Evolutionary conservation across 169 alveolate genomes (phyloP), one percentile per base, ranked within the genome.

Genomic region (Eimeria maxima): DNA sequence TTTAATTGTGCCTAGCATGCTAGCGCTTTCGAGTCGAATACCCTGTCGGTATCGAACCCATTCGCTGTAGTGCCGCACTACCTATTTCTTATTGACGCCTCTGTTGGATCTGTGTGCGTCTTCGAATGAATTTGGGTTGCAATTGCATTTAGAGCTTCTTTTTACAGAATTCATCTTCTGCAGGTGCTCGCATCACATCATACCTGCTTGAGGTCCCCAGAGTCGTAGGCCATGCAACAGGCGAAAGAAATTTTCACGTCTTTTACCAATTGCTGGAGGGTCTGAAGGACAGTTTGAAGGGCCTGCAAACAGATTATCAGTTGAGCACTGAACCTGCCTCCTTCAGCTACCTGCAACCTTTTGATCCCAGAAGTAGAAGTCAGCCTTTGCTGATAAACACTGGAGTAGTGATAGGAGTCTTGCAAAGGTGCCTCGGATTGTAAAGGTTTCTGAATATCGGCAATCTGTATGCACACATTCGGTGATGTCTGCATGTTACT

Each of bases 181-280:
- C 78, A 91, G 95, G 95, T 45, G 95, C 95, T 10, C 80, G 91
- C 33, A 60, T 91, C 3, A 91, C 95, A 7, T 91, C 95, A 27
- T 91, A 91, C 65, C 90, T 91, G n/a, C 67, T 91, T n/a, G 95
- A 91, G 53, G 90, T 91, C 10, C 95, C 95, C 6, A 88, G 96
- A 2, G 99, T 99, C 1, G 98, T 99, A 45, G 98, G 99, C n/a
- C 99, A 95, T 33, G 57, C 71, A 4, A 96, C 96, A 86, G 98
- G 97, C 53, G 99, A 99, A 97, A 97, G 99, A 65, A 98, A 98
- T 67, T 99, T 98, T 94, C 99, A 99, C 96, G 99, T 99, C 33
- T 99, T 99, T 97, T 99, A 99, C 97, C 99, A 99, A 96, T 96
- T 99, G 20, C 83, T 98, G 38, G 96, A 97, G 90, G 99, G 99